Evolutionary conservation across 768 basidiomycete genomes (phyloP), one percentile per base, ranked within the genome.

Genomic region (Hemileccinum rubropunctum): DNA sequence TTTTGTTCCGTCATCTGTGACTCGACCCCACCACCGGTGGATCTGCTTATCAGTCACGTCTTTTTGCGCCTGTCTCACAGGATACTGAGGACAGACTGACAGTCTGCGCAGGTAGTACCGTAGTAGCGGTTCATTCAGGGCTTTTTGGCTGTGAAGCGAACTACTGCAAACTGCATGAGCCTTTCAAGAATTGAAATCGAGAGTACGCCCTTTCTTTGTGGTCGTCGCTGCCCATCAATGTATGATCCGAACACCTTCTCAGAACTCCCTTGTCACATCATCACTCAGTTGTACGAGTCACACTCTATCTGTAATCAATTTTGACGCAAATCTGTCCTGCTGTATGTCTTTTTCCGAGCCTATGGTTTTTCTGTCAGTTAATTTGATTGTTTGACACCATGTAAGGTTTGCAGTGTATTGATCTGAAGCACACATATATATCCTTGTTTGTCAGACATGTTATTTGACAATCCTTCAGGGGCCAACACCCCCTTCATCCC

Each of bases 401-500:
- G 18, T 45, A 54, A 56, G 50, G 23, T 60, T 51, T 58, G 51
- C 51, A 42, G 64, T 68, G 58, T 48, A 62, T 45, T 35, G 53
- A 57, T 45, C 56, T 55, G 36, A 58, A 42, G 28, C 34, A 44
- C 51, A 56, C 51, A 58, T 32, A 54, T 57, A 58, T 69, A 69
- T 58, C 57, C 39, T 47, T 44, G 37, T 17, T 51, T 42, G 46
- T 23, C 53, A 49, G 45, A 10, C 48, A 67, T 67, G 66, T 36
- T 67, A 12, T 67, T 55, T 36, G 66, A 67, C 38, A 54, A 58
- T 42, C 66, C 67, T 23, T 63, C 66, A 18, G 58, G 63, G 52
- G 56, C 56, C 11, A 61, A 37, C 66, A 77, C 51, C 67, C 76
- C 50, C 52, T 78, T 55, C 57, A 67, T 55, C 65, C 73, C 66